Percentiles rank a stretch among this genome's conserved stretches.
Conservation (phyloP, 805 yeast species). For the Candida takata region DNA sequence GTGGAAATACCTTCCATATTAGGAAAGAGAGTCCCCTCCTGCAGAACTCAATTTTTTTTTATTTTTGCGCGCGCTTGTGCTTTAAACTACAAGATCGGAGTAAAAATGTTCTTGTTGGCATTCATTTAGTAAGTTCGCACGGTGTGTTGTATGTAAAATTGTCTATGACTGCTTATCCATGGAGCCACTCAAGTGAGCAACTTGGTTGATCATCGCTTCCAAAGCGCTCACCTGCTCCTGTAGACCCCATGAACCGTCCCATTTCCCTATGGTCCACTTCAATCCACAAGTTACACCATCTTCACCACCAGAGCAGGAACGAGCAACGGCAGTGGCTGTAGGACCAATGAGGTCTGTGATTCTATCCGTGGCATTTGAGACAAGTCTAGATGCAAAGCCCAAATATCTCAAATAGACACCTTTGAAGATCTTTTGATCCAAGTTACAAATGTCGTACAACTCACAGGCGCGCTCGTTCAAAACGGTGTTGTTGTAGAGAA, state of each 20-base stretch:
- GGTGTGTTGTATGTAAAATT: too few species aligned
- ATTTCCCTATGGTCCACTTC: slow-evolving; percentile 59
- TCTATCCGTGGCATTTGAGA: slow-evolving; percentile 41
- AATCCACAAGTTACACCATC: slow-evolving; percentile 86
- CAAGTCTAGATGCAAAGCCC: slow-evolving; percentile 64
- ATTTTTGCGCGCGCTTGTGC: too few species aligned
- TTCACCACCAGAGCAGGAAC: slow-evolving; percentile 77
- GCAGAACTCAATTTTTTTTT: too few species aligned
- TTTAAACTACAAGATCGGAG: too few species aligned
- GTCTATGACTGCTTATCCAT: not conserved
- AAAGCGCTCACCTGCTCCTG: slow-evolving; percentile 89
- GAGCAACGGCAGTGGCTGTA: slow-evolving; percentile 70
- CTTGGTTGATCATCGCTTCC: slow-evolving; percentile 46
- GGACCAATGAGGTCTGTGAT: slow-evolving; percentile 30
- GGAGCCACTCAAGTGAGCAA: slow-evolving; percentile 21
- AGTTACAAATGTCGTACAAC: slow-evolving; percentile 52
- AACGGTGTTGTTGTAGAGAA: slow-evolving; percentile 37
- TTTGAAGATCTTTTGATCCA: slow-evolving; percentile 86
- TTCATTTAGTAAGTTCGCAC: too few species aligned
- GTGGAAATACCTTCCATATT: too few species aligned
- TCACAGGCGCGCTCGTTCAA: slow-evolving; percentile 88
- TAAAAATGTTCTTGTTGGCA: too few species aligned
- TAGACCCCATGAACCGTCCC: slow-evolving; percentile 73
- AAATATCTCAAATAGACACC: slow-evolving; percentile 73
- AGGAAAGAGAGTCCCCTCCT: too few species aligned